A percentile compares a stretch with the other conserved stretches of the same genome.
Evolutionary conservation across 23 red algal species (phyloP).

Genomic region (Gracilaria domingensis): DNA sequence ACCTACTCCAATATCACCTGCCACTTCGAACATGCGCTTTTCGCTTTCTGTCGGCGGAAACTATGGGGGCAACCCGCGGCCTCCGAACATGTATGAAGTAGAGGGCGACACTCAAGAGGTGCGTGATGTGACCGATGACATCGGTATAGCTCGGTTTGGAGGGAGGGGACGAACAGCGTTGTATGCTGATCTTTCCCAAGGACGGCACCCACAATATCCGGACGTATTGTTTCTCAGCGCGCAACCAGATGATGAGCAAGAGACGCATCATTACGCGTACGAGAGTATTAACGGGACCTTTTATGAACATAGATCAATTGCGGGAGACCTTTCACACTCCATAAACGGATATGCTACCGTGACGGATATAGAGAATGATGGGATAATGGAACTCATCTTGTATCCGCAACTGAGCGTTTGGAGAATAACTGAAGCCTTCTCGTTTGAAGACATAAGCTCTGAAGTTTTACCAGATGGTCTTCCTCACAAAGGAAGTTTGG

Average conservation of each 20-base stretch:
- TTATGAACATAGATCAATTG: not conserved
- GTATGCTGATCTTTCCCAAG: not conserved
- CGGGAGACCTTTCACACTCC: not conserved
- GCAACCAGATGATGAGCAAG: not conserved
- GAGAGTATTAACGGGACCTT: not conserved
- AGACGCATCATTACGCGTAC: conserved; percentile 14
- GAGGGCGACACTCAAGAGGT: not conserved
- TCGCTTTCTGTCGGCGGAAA: conserved; percentile 30
- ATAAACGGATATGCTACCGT: not conserved
- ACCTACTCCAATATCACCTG: not conserved
- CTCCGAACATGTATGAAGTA: conserved; percentile 35
- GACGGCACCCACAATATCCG: not conserved
- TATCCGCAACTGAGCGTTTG: conserved; percentile 8
- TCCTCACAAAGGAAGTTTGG: not conserved
- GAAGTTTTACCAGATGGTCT: conserved; percentile 24
- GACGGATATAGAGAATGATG: conserved; percentile 58
- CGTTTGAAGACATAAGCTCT: conserved; percentile 33
- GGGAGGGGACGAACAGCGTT: conserved; percentile 17
- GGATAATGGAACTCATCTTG: conserved; percentile 40
- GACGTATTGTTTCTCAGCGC: conserved; percentile 27
- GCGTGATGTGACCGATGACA: not conserved
- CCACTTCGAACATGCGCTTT: conserved; percentile 1
- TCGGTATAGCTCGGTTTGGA: not conserved
- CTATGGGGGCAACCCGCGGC: not conserved
- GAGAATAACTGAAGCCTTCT: not conserved